phyloP scores from a whole-genome alignment of 2,329 filamentous ascomycete species.

The Xylaria sp. region DNA sequence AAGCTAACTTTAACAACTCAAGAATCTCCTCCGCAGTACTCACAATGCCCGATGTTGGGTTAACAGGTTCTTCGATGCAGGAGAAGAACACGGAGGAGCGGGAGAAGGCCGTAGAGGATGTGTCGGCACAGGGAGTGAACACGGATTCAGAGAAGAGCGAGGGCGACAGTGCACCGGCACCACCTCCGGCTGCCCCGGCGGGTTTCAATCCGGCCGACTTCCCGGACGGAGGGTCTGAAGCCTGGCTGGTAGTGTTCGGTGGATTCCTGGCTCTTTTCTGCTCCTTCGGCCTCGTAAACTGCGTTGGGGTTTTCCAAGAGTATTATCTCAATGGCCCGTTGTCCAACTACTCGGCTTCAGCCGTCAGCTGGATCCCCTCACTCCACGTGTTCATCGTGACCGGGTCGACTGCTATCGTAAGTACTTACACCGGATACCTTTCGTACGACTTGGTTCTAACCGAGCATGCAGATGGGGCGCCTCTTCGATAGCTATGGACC shows the following conservation, averaged over 20 bases:
- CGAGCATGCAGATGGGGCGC: slow-evolving; percentile 18
- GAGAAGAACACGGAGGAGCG: slow-evolving; percentile 19
- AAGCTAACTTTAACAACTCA: background rate
- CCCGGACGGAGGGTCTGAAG: slow-evolving; percentile 67
- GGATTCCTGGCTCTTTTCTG: slow-evolving; percentile 25
- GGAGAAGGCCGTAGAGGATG: slow-evolving; percentile 17
- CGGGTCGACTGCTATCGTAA: slow-evolving; percentile 54
- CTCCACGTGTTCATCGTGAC: slow-evolving; percentile 59
- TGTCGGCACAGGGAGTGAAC: background rate
- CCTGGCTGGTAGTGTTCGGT: slow-evolving; percentile 44
- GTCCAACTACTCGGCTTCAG: slow-evolving; percentile 59
- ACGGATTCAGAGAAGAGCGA: slow-evolving; percentile 21
- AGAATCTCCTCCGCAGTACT: background rate
- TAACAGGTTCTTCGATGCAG: slow-evolving; percentile 21
- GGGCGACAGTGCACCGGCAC: slow-evolving; percentile 6
- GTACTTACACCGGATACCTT: background rate
- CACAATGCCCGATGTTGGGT: slow-evolving; percentile 9
- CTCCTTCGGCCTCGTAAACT: slow-evolving; percentile 54
- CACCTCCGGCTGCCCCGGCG: slow-evolving; percentile 16
- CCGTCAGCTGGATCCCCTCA: slow-evolving; percentile 67
- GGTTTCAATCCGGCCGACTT: slow-evolving; percentile 61
- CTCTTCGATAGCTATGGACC: slow-evolving; percentile 32
- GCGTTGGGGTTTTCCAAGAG: slow-evolving; percentile 64
- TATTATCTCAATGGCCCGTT: slow-evolving; percentile 63
- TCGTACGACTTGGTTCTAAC: slow-evolving; percentile 1